Evolutionary conservation across 2,329 filamentous ascomycete species (phyloP), one percentile per base, ranked within the genome.

Genomic region (Xylaria sp.): DNA sequence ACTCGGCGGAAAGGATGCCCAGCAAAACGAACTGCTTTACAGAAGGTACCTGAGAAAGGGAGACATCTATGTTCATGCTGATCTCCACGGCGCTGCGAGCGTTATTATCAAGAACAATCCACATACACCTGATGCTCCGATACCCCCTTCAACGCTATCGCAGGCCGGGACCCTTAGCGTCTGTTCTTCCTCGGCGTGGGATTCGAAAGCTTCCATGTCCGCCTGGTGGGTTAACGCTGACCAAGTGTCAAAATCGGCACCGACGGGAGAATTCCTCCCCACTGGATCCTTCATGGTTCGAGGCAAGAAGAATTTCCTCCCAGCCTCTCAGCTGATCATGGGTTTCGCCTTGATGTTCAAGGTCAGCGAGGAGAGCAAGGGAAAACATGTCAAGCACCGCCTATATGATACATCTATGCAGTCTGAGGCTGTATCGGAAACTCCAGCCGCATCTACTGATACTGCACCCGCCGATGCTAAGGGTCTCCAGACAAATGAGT

Each of bases 191-290:
- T 89, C 83, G 58, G 95, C 94, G 0, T 99, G 95, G 95, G 95
- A 98, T 63, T 94, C 91, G 1, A 99, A 99, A 76, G 94, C 94
- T 8, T 87, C 92, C 15, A 96, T 98, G 91, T 90, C 91, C 17
- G 93, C 94, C 8, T 99, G 92, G 90, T 99, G 95, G 95, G 94
- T 96, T 0, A 88, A 89, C 64, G 90, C 91, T 1, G 89, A 94
- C 55, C 93, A 98, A 74, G 92, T 99, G 0, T 92, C 91, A 9
- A 98, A 98, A 77, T 91, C 87, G 33, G 89, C 90, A 0, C 83
- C 88, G 0, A 87, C 85, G 0, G 94, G 94, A 23, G 93, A 96
- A 67, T 94, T 91, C 69, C 77, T 99, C 6, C 85, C 88, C 0
- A 82, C 85, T 0, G 95, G 94, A 17, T 86, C 86, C 65, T 97